Conservation (phyloP, 2,329 filamentous ascomycete genomes). For the Trichoderma breve region DNA sequence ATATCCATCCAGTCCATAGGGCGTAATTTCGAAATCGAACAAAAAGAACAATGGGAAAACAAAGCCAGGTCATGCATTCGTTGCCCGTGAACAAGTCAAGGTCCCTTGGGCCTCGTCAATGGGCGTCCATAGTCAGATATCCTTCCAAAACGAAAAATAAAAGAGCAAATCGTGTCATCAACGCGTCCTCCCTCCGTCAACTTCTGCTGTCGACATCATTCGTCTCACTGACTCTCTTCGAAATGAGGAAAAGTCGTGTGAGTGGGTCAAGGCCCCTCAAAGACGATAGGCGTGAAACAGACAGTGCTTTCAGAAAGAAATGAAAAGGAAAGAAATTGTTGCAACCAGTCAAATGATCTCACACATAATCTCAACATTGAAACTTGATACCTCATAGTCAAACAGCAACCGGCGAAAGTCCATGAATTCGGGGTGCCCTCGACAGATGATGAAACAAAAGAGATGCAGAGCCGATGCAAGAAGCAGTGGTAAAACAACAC, state of each 20-base stretch:
- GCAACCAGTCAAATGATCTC: neutral
- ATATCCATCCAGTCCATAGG: conserved; percentile 15
- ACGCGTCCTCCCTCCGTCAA: neutral
- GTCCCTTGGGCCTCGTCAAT: neutral
- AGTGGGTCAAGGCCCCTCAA: neutral
- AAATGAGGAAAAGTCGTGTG: neutral
- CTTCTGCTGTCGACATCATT: neutral
- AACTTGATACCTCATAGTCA: neutral
- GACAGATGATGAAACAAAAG: neutral
- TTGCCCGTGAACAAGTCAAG: conserved; percentile 7
- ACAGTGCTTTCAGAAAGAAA: neutral
- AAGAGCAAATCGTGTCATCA: conserved; percentile 8
- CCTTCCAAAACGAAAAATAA: neutral
- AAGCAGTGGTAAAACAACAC: conserved; percentile 18
- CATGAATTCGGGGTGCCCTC: neutral
- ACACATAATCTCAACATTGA: neutral
- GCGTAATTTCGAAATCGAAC: neutral
- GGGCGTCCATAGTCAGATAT: neutral
- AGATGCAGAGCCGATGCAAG: conserved; percentile 4
- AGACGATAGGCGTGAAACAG: neutral
- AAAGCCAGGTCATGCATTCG: conserved; percentile 15
- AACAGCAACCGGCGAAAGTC: neutral
- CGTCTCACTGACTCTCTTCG: neutral
- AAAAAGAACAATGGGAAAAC: neutral
- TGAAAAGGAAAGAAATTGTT: neutral